phyloP scores from a whole-genome alignment of 192 early-diverging fungal species.

The Backusella circina region DNA sequence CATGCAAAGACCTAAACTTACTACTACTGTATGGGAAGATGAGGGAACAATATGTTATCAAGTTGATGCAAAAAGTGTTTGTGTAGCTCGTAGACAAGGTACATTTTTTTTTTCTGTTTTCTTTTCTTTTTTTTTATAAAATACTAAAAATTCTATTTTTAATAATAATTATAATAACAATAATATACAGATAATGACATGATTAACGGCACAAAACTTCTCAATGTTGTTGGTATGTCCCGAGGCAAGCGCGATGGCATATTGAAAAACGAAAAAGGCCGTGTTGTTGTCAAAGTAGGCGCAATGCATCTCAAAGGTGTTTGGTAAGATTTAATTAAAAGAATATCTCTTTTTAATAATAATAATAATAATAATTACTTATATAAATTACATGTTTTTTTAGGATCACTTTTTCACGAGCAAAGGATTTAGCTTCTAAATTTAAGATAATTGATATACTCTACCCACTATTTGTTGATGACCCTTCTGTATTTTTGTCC shows the following conservation, averaged over 20 bases:
- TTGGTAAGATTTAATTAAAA: conserved; percentile 50
- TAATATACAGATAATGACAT: conserved; percentile 63
- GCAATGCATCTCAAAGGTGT: conserved; percentile 86
- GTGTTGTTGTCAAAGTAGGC: conserved; percentile 79
- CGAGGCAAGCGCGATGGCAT: conserved; percentile 82
- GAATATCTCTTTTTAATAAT: background rate
- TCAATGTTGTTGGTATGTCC: conserved; percentile 83
- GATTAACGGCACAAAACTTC: conserved; percentile 81
- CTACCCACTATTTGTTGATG: conserved; percentile 71
- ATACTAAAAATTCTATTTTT: background rate
- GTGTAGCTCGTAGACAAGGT: conserved; percentile 70
- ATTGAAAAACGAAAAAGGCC: conserved; percentile 80
- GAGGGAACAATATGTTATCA: conserved; percentile 76
- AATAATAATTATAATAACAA: conserved; percentile 12
- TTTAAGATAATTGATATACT: conserved; percentile 67
- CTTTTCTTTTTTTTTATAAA: background rate
- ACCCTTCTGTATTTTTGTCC: conserved; percentile 65
- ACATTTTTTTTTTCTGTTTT: conserved; percentile 1
- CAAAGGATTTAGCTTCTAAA: conserved; percentile 60
- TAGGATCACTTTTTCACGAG: conserved; percentile 61
- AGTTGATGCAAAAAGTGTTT: conserved; percentile 74
- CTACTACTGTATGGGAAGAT: conserved; percentile 84
- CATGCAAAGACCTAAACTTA: conserved; percentile 44
- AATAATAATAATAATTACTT: background rate
- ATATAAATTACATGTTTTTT: background rate